A percentile compares a stretch with the other conserved stretches of the same genome.
Evolutionary conservation across 176 grass and related monocot genomes (phyloP).

Genomic region (Eragrostis curvula): DNA sequence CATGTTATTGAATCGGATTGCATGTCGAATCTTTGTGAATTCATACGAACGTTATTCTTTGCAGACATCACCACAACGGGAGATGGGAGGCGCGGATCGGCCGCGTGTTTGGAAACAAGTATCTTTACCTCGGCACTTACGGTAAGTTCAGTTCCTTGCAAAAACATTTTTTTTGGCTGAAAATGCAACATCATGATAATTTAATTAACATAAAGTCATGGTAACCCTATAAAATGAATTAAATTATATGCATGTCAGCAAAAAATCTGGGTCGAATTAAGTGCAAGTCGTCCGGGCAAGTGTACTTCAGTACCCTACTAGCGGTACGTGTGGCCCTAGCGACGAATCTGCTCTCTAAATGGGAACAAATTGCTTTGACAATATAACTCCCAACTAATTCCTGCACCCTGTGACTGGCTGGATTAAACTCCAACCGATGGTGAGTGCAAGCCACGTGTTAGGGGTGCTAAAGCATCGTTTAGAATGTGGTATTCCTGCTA

Average conservation of each 20-base stretch:
- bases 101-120: slow-evolving; percentile 73
- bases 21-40: neutral
- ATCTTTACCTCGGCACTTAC: slow-evolving; percentile 80
- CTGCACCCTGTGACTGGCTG: slow-evolving; percentile 12
- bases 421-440: neutral
- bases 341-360: slow-evolving; percentile 36
- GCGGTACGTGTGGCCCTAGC: neutral
- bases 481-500: neutral
- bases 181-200: neutral
- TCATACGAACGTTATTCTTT: neutral
- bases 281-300: slow-evolving; percentile 8
- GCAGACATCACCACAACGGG: slow-evolving; percentile 72
- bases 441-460: neutral
- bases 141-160: slow-evolving; percentile 29
- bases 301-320: neutral
- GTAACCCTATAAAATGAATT: neutral
- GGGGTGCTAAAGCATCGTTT: neutral
- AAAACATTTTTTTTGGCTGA: neutral
- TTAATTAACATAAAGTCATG: neutral
- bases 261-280: slow-evolving; percentile 32
- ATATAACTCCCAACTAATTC: slow-evolving; percentile 44
- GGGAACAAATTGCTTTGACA: slow-evolving; percentile 3
- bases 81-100: slow-evolving; percentile 84
- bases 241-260: neutral
- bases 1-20: neutral